Evolutionary conservation across 371 early-diverging fungal species (phyloP).

Genomic region (Mucor circinelloides): DNA sequence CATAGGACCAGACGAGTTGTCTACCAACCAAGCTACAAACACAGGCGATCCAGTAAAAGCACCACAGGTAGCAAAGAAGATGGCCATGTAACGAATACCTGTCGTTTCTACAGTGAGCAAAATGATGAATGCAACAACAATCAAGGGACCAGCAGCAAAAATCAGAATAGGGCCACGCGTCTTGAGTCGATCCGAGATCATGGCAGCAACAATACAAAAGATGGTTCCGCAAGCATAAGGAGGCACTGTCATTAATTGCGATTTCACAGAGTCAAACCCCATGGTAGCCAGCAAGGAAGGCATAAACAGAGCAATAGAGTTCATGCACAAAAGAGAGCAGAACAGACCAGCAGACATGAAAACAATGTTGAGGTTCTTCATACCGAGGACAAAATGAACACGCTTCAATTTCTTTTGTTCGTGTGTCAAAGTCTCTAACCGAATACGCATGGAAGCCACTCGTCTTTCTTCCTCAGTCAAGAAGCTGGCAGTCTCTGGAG

Average conservation of each 20-base stretch:
- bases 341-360: conserved; percentile 44
- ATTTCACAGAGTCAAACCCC: conserved; percentile 22
- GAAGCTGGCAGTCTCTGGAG: conserved; percentile 54
- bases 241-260: conserved; percentile 45
- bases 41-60: conserved; percentile 30
- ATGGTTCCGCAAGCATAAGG: conserved; percentile 38
- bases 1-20: conserved; percentile 27
- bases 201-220: conserved; percentile 27
- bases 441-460: conserved; percentile 43
- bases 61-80: conserved; percentile 29
- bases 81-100: conserved; percentile 28
- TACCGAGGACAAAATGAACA: conserved; percentile 40
- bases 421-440: conserved; percentile 38
- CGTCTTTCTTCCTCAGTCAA: conserved; percentile 55
- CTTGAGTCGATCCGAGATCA: conserved; percentile 31
- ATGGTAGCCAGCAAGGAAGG: conserved; percentile 21
- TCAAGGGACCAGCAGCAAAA: conserved; percentile 17
- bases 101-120: conserved; percentile 16
- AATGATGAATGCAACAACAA: conserved; percentile 17
- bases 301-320: conserved; percentile 53
- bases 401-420: conserved; percentile 35
- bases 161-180: conserved; percentile 31
- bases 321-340: conserved; percentile 34
- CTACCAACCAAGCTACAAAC: conserved; percentile 27
- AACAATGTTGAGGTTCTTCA: conserved; percentile 50